Evolutionary conservation across 208 protist genomes (phyloP), one percentile per base, ranked within the genome.

Genomic region (Leishmania tropica): DNA sequence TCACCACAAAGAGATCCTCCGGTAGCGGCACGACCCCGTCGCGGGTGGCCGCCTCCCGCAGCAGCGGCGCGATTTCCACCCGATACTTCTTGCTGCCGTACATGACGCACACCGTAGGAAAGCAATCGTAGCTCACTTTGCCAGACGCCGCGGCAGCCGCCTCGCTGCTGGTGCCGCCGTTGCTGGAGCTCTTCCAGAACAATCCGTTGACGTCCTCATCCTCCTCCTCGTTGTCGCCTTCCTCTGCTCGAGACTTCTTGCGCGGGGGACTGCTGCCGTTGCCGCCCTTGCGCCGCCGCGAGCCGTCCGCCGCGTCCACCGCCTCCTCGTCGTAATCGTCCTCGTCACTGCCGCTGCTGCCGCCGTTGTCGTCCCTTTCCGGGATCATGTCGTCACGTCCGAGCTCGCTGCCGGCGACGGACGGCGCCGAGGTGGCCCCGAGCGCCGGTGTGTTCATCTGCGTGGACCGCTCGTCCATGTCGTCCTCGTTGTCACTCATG

Each of bases 1-100:
- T 94, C 65, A 97, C 89, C 1, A 95, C 45, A 81, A 97, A 97
- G 60, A 97, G 75, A 65, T 94, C 89, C 3, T 91, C 90, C 11
- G 80, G 84, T 56, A 87, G 76, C 48, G 76, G 45, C 13, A 76
- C 85, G 42, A 89, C 83, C 24, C 89, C 90, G 68, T 88, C 91
- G 37, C 74, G 76, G 5, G 87, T 78, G 54, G 85, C 88, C 24
- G 90, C 84, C 54, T 85, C 80, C 65, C 70, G 54, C 75, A 76
- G 88, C 45, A 94, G 75, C 42, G 94, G 91, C 45, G 84, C 88
- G 31, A 96, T 89, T 40, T 90, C 84, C 28, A 94, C 85, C 10
- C 71, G 53, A 58, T 92, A 93, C 78, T 86, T 91, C 40, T 85
- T 87, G 64, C 88, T 89, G 54, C 83, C 83, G 71, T 88, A 91